phyloP scores from a whole-genome alignment of 1,284 basidiomycete species.

The Sporisorium exsertum region DNA sequence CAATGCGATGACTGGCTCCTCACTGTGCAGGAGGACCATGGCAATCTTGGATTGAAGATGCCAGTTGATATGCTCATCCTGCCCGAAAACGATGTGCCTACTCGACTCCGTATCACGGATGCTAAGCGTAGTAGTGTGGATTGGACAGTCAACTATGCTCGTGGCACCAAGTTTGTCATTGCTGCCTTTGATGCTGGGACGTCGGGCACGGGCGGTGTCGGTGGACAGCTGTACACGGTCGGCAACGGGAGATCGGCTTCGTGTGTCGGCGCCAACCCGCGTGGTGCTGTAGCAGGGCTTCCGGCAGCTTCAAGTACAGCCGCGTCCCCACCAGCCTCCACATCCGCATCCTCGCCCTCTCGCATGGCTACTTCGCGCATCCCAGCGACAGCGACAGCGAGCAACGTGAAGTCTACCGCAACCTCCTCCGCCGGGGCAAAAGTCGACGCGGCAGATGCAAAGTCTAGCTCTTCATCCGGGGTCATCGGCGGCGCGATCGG shows the following conservation, averaged over 20 bases:
- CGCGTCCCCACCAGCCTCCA: conserved; percentile 5
- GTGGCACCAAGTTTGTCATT: conserved; percentile 43
- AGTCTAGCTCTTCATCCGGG: conserved; percentile 14
- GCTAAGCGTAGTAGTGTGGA: conserved; percentile 20
- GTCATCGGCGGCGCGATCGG: conserved; percentile 35
- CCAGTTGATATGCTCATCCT: conserved; percentile 46
- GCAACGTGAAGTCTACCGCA: conserved; percentile 11
- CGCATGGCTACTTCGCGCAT: conserved; percentile 29
- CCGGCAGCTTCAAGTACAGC: conserved; percentile 33
- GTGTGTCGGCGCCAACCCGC: conserved; percentile 19
- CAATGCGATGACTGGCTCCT: conserved; percentile 48
- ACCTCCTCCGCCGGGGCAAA: conserved; percentile 13
- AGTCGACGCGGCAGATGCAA: conserved; percentile 5
- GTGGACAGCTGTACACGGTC: conserved; percentile 31
- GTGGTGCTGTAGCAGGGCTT: conserved; percentile 26
- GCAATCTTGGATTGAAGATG: conserved; percentile 40
- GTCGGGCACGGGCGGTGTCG: conserved; percentile 43
- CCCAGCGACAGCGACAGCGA: neutral
- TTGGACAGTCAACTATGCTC: conserved; percentile 47
- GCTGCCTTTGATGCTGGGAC: conserved; percentile 38
- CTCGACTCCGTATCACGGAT: conserved; percentile 21
- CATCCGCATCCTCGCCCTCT: conserved; percentile 11
- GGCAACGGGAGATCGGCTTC: conserved; percentile 19
- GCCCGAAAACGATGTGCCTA: conserved; percentile 38
- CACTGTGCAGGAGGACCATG: conserved; percentile 42